phyloP scores from a whole-genome alignment of 2,329 filamentous ascomycete species.

The Coniochaeta ligniaria region DNA sequence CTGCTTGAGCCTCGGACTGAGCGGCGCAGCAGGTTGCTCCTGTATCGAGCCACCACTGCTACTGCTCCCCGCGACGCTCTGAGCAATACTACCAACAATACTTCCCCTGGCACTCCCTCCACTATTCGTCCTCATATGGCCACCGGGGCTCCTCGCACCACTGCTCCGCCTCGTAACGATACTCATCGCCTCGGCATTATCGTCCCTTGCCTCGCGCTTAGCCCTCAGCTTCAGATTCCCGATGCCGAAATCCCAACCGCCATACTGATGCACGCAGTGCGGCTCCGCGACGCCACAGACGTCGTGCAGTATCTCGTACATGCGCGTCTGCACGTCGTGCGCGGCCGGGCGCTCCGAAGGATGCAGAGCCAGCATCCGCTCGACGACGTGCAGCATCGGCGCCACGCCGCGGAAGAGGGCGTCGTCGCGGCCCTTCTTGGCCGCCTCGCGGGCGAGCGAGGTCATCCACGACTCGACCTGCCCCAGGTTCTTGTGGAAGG shows the following conservation, averaged over 20 bases:
- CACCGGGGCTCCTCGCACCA: conserved; percentile 13
- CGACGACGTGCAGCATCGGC: conserved; percentile 44
- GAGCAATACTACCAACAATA: conserved; percentile 2
- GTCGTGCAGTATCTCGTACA: conserved; percentile 43
- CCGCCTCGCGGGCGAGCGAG: conserved; percentile 51
- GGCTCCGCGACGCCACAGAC: conserved; percentile 39
- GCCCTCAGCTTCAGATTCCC: conserved; percentile 14
- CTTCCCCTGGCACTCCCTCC: background rate
- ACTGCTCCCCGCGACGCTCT: conserved; percentile 1
- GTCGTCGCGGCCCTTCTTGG: conserved; percentile 21
- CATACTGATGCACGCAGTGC: conserved; percentile 47
- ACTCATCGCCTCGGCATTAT: conserved; percentile 13
- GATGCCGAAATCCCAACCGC: conserved; percentile 14
- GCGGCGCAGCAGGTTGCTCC: background rate
- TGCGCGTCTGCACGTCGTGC: conserved; percentile 40
- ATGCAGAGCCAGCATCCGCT: conserved; percentile 45
- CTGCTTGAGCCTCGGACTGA: background rate
- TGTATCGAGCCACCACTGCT: background rate
- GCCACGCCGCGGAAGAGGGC: conserved; percentile 41
- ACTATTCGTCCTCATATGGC: conserved; percentile 17
- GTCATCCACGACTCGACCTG: conserved; percentile 65
- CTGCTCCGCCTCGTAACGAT: conserved; percentile 22
- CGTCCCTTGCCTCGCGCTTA: conserved; percentile 3
- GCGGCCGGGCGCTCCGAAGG: conserved; percentile 47
- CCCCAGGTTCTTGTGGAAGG: conserved; percentile 64